Evolutionary conservation across 805 yeast species (phyloP).

Genomic region (Wickerhamomyces queroliae): DNA sequence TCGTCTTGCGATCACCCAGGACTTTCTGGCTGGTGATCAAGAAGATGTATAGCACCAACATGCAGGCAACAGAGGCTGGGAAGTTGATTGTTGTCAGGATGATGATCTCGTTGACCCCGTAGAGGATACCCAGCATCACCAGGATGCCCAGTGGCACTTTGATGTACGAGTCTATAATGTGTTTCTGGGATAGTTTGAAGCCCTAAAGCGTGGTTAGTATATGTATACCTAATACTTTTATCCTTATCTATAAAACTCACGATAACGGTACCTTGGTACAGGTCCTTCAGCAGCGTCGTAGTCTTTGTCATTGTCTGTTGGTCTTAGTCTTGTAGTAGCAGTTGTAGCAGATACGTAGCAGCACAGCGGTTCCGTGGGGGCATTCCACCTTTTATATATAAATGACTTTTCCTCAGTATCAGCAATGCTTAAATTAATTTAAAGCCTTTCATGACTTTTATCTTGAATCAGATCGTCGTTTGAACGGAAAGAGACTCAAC

Average conservation of each 20-base stretch:
- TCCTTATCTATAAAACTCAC: neutral
- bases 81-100: slow-evolving; percentile 35
- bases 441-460: neutral
- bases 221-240: neutral
- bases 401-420: no score
- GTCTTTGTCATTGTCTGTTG: neutral
- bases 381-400: no score
- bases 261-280: neutral
- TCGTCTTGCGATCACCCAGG: slow-evolving; percentile 29
- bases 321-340: no score
- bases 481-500: neutral
- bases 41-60: slow-evolving; percentile 50
- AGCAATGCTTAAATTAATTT: no score
- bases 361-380: no score
- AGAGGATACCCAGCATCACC: slow-evolving; percentile 13
- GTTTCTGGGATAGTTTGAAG: slow-evolving; percentile 11
- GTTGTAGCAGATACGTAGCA: no score
- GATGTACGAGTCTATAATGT: slow-evolving; percentile 15
- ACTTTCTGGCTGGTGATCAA: slow-evolving; percentile 33
- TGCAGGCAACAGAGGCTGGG: slow-evolving; percentile 68
- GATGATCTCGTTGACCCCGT: slow-evolving; percentile 22
- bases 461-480: neutral
- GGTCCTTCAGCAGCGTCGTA: neutral
- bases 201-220: slow-evolving; percentile 8
- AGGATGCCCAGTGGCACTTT: slow-evolving; percentile 20